A percentile compares a stretch with the other conserved stretches of the same genome.
These are phyloP conservation scores for Cyberlindnera saturnus DNA, from an alignment of 805 yeast species.

Conservation along the genomic window DNA sequence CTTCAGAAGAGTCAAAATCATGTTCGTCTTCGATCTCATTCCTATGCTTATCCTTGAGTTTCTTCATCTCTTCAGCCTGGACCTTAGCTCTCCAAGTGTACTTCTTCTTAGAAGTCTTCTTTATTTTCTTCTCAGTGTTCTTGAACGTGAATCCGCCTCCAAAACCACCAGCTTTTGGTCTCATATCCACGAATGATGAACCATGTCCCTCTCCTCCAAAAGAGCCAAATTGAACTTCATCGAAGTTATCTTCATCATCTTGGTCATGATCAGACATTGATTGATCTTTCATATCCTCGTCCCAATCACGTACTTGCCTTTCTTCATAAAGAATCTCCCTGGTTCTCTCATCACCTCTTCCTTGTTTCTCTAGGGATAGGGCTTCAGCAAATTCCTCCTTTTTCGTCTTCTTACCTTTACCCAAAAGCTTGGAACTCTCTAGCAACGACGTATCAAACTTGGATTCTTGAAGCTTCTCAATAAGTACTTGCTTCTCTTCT, in stretches of 20 bases:
- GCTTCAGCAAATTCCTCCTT: conserved; percentile 73
- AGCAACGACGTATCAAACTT: conserved; percentile 63
- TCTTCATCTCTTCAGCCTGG: conserved; percentile 33
- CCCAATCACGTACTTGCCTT: conserved; percentile 59
- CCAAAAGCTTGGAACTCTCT: conserved; percentile 71
- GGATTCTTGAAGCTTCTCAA: conserved; percentile 62
- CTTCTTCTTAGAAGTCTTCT: conserved; percentile 40
- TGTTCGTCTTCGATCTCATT: conserved; percentile 23
- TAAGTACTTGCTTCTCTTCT: conserved; percentile 76
- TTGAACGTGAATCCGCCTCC: conserved; percentile 70
- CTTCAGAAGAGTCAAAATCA: conserved; percentile 29
- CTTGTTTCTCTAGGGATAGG: conserved; percentile 61
- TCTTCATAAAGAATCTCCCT: conserved; percentile 64
- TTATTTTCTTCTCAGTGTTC: conserved; percentile 46
- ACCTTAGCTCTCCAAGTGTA: conserved; percentile 71
- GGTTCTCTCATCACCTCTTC: conserved; percentile 59
- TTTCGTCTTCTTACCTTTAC: conserved; percentile 64
- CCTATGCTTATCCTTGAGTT: not conserved
- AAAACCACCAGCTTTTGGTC: conserved; percentile 58
- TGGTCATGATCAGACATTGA: conserved; percentile 14
- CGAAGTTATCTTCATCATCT: conserved; percentile 16
- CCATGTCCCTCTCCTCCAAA: conserved; percentile 3
- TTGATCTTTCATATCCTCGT: conserved; percentile 30
- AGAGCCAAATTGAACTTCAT: conserved; percentile 21
- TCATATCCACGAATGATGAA: conserved; percentile 57